A percentile compares a stretch with the other conserved stretches of the same genome.
phyloP scores from a whole-genome alignment of 1,284 basidiomycete genomes.

The Ganoderma leucocontextum region DNA sequence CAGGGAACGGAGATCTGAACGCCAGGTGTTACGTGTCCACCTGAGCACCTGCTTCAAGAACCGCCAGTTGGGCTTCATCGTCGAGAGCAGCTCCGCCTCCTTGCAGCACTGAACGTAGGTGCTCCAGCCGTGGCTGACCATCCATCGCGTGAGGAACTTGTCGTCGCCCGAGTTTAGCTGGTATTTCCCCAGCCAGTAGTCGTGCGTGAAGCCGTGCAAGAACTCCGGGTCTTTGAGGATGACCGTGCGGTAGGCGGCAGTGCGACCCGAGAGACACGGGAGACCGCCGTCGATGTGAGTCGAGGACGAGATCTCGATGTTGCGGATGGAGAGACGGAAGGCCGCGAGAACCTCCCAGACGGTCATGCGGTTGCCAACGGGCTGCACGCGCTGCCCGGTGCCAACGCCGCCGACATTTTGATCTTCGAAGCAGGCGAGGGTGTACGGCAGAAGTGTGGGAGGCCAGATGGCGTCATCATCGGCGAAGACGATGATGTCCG shows the following conservation, averaged over 20 bases:
- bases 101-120: slow-evolving; percentile 93
- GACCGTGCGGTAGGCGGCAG: slow-evolving; percentile 91
- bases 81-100: slow-evolving; percentile 89
- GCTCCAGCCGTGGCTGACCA: slow-evolving; percentile 93
- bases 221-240: slow-evolving; percentile 95
- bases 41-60: slow-evolving; percentile 92
- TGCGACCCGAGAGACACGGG: slow-evolving; percentile 90
- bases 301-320: slow-evolving; percentile 89
- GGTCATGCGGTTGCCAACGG: slow-evolving; percentile 81
- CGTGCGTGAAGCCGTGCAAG: slow-evolving; percentile 91
- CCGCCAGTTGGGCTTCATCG: slow-evolving; percentile 96
- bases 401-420: slow-evolving; percentile 93
- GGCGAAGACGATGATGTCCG: slow-evolving; percentile 95
- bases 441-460: slow-evolving; percentile 83
- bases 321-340: slow-evolving; percentile 90
- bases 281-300: slow-evolving; percentile 94
- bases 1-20: slow-evolving; percentile 86
- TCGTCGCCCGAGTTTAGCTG: slow-evolving; percentile 93
- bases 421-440: slow-evolving; percentile 92
- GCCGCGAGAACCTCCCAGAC: slow-evolving; percentile 95
- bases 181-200: slow-evolving; percentile 92
- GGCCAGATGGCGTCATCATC: slow-evolving; percentile 97
- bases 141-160: slow-evolving; percentile 96
- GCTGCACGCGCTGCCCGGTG: slow-evolving; percentile 88
- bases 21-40: slow-evolving; percentile 95